Evolutionary conservation across 441 rosid species (phyloP).

Genomic region (Euphorbia schlechtendalii): DNA sequence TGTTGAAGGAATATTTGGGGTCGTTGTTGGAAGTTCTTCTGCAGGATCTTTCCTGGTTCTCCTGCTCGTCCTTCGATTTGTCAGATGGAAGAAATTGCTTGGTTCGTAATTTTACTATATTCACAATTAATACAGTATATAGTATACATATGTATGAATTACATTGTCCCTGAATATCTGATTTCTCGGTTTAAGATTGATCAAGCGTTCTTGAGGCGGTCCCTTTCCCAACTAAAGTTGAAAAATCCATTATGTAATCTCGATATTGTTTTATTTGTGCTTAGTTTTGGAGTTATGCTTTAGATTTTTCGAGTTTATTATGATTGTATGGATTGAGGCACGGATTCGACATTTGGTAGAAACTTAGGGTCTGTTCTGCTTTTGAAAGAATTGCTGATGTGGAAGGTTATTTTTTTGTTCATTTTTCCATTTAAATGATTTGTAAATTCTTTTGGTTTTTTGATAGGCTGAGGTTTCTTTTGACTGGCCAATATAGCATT

Average conservation of each 20-base stretch:
- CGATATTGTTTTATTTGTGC: not conserved
- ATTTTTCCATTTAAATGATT: too few relatives aligned
- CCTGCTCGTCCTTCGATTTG: constrained; percentile 71
- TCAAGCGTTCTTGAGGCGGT: too few relatives aligned
- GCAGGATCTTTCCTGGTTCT: constrained; percentile 54
- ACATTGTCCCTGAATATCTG: not conserved
- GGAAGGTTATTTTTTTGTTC: not conserved
- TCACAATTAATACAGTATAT: not conserved
- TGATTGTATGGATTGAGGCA: not conserved
- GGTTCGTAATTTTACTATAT: constrained; percentile 37
- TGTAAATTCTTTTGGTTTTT: too few relatives aligned
- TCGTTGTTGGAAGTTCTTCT: constrained; percentile 9
- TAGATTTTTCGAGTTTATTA: not conserved
- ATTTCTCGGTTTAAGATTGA: too few relatives aligned
- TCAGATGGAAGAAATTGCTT: constrained; percentile 89
- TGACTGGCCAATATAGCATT: too few relatives aligned
- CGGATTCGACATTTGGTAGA: not conserved
- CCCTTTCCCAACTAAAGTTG: too few relatives aligned
- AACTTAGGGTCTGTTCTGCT: not conserved
- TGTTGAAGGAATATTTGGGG: constrained; percentile 10
- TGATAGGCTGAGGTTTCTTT: too few relatives aligned
- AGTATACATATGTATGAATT: not conserved
- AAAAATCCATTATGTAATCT: too few relatives aligned
- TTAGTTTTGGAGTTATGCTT: not conserved
- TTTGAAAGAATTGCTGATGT: not conserved